These are phyloP conservation scores for Alloteropsis semialata DNA, from an alignment of 176 grass and related monocot species.

Conservation along the genomic window DNA sequence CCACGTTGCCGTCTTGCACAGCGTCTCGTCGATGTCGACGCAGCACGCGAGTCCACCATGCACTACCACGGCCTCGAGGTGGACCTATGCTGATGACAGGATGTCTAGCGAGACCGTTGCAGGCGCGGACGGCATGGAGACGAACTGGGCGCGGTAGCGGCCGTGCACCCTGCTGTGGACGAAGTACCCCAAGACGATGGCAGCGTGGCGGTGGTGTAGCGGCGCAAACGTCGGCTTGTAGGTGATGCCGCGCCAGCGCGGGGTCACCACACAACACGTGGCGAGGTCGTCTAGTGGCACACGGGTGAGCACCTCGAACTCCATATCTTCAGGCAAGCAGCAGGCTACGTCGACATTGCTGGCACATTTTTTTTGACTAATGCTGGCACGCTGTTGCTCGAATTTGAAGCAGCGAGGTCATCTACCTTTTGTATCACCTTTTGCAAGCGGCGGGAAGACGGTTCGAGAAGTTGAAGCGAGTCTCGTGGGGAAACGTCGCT, in stretches of 20 bases:
- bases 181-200: slow-evolving; percentile 34
- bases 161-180: slow-evolving; percentile 19
- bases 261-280: slow-evolving; percentile 25
- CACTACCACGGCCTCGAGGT: slow-evolving; percentile 29
- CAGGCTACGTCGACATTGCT: background rate
- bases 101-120: slow-evolving; percentile 41
- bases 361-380: too few species aligned
- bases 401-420: too few species aligned
- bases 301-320: slow-evolving; percentile 46
- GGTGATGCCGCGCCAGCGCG: slow-evolving; percentile 23
- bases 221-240: slow-evolving; percentile 39
- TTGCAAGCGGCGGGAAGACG: too few species aligned
- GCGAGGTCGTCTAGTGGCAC: slow-evolving; percentile 33
- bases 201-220: slow-evolving; percentile 32
- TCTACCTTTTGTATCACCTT: too few species aligned
- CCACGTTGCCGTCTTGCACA: slow-evolving; percentile 43
- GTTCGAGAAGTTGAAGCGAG: too few species aligned
- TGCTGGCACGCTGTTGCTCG: too few species aligned
- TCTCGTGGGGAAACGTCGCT: too few species aligned
- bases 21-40: background rate
- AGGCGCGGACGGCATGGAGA: too few species aligned
- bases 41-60: slow-evolving; percentile 41
- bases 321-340: slow-evolving; percentile 29
- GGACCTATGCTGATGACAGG: slow-evolving; percentile 22
- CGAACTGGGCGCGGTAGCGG: slow-evolving; percentile 28